These are phyloP conservation scores for Aeminium ludgeri DNA, from an alignment of 495 filamentous ascomycete genomes.

Conservation along the genomic window DNA sequence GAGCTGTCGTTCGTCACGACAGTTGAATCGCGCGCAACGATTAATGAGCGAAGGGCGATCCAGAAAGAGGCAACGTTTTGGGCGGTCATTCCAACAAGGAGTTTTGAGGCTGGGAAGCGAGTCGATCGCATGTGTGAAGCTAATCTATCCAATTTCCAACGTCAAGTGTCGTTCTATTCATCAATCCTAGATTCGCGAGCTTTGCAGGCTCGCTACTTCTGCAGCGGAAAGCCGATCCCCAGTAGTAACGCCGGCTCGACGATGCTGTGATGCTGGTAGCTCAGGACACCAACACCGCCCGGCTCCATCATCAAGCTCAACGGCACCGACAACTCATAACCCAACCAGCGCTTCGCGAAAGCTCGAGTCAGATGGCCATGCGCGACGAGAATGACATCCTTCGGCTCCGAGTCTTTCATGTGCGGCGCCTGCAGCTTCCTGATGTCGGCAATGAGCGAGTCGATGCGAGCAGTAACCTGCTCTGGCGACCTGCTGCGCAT, in stretches of 20 bases:
- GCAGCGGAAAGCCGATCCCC: slow-evolving; percentile 17
- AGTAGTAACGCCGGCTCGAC: slow-evolving; percentile 51
- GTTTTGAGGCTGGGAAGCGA: too few relatives aligned
- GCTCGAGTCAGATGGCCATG: slow-evolving; percentile 82
- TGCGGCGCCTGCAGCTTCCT: slow-evolving; percentile 35
- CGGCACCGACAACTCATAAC: slow-evolving; percentile 47
- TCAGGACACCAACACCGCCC: slow-evolving; percentile 69
- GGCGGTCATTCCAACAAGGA: too few relatives aligned
- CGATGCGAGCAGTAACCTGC: slow-evolving; percentile 51
- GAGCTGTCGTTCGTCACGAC: too few relatives aligned
- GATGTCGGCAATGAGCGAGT: slow-evolving; percentile 61
- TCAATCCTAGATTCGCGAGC: too few relatives aligned
- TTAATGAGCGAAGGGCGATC: too few relatives aligned
- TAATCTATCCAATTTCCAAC: too few relatives aligned
- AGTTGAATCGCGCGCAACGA: too few relatives aligned
- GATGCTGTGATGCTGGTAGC: slow-evolving; percentile 52
- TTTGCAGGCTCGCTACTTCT: too few relatives aligned
- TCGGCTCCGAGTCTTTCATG: slow-evolving; percentile 33
- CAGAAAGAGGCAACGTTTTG: too few relatives aligned
- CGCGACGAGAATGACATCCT: slow-evolving; percentile 51
- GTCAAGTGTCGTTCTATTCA: too few relatives aligned
- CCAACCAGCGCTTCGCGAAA: slow-evolving; percentile 78
- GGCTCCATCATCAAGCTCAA: slow-evolving; percentile 59
- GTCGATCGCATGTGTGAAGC: too few relatives aligned
- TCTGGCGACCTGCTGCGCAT: slow-evolving; percentile 35